phyloP scores from a whole-genome alignment of 2,329 filamentous ascomycete genomes.

The Colletotrichum simmondsii region DNA sequence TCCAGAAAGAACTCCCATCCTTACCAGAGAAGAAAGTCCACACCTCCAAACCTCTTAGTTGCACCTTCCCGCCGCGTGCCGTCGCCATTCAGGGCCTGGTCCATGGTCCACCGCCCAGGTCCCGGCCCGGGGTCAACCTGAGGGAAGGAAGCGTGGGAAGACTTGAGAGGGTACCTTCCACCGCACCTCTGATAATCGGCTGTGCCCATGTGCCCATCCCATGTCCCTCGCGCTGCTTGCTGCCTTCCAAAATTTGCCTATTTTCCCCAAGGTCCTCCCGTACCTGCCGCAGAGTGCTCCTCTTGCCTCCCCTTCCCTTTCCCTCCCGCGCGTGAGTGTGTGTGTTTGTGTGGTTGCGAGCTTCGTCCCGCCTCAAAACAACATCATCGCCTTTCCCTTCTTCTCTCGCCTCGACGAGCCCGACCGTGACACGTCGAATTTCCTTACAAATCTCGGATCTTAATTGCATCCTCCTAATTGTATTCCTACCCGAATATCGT shows the following conservation, averaged over 20 bases:
- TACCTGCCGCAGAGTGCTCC: conserved; percentile 6
- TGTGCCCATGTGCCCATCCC: conserved; percentile 30
- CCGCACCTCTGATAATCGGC: conserved; percentile 23
- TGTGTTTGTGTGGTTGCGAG: conserved; percentile 25
- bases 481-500: conserved; percentile 19
- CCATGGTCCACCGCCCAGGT: conserved; percentile 15
- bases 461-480: conserved; percentile 29
- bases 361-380: conserved; percentile 18
- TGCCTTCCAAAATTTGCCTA: conserved; percentile 28
- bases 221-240: conserved; percentile 2
- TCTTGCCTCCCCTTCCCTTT: conserved; percentile 14
- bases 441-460: conserved; percentile 9
- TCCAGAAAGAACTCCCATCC: conserved; percentile 17
- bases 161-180: background rate
- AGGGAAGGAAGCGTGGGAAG: background rate
- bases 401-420: conserved; percentile 22
- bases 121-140: conserved; percentile 14
- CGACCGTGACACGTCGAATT: conserved; percentile 18
- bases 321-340: conserved; percentile 16
- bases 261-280: conserved; percentile 29
- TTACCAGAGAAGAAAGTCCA: conserved; percentile 19
- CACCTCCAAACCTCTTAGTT: conserved; percentile 10
- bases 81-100: conserved; percentile 21
- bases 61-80: conserved; percentile 23
- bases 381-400: conserved; percentile 5